Evolutionary conservation across 2,329 filamentous ascomycete species (phyloP).

Genomic region (Ilyonectria robusta): DNA sequence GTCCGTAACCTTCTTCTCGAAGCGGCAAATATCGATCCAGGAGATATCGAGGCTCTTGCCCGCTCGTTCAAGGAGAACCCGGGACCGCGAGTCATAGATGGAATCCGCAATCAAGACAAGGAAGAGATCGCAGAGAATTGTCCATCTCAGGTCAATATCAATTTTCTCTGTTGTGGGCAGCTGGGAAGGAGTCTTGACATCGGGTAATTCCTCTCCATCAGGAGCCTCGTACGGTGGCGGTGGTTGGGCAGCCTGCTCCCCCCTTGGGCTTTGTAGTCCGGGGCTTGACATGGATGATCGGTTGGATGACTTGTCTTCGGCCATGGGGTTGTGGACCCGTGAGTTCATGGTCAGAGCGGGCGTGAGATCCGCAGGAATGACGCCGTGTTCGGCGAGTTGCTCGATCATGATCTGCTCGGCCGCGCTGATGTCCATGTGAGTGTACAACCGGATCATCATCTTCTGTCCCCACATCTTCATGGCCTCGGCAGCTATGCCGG

Average conservation of each 20-base stretch:
- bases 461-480: slow-evolving; percentile 98
- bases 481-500: slow-evolving; percentile 79
- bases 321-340: slow-evolving; percentile 92
- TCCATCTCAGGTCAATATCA: slow-evolving; percentile 97
- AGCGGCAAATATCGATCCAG: slow-evolving; percentile 95
- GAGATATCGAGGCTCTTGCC: slow-evolving; percentile 84
- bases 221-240: slow-evolving; percentile 75
- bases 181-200: slow-evolving; percentile 86
- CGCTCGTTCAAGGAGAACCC: slow-evolving; percentile 86
- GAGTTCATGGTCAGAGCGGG: slow-evolving; percentile 92
- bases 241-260: slow-evolving; percentile 64
- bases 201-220: slow-evolving; percentile 79
- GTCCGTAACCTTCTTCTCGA: slow-evolving; percentile 97
- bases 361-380: slow-evolving; percentile 86
- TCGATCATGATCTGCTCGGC: slow-evolving; percentile 99
- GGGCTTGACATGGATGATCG: slow-evolving; percentile 38
- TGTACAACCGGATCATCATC: slow-evolving; percentile 95
- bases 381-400: slow-evolving; percentile 92
- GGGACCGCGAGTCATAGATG: slow-evolving; percentile 90
- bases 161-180: slow-evolving; percentile 86
- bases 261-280: slow-evolving; percentile 43
- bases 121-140: slow-evolving; percentile 95
- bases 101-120: slow-evolving; percentile 97
- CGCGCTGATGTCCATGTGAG: slow-evolving; percentile 95
- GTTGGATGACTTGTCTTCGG: slow-evolving; percentile 56